Conservation (phyloP, 345 rosid species). For the Lagerstroemia speciosa region DNA sequence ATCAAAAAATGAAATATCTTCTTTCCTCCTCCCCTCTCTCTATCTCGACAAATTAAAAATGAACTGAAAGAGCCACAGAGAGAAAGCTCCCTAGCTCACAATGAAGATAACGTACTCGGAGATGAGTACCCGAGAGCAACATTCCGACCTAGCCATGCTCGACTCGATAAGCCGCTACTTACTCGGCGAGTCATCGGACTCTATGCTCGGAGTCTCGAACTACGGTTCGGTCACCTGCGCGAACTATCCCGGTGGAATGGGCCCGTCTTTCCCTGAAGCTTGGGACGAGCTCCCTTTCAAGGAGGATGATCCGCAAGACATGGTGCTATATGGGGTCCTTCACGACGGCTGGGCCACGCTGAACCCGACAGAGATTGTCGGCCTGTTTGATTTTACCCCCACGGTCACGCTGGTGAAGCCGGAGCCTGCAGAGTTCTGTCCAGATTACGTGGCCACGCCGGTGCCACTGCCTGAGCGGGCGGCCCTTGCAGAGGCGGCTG, state of each 20-base stretch:
- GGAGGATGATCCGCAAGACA: slow-evolving; percentile 77
- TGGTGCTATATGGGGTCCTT: slow-evolving; percentile 64
- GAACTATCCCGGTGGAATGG: neutral
- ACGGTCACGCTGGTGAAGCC: slow-evolving; percentile 18
- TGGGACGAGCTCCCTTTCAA: slow-evolving; percentile 87
- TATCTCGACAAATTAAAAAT: no score
- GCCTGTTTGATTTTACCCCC: slow-evolving; percentile 4
- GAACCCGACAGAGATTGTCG: neutral
- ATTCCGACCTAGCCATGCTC: slow-evolving; percentile 7
- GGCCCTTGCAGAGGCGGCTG: slow-evolving; percentile 18
- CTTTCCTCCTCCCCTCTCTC: no score
- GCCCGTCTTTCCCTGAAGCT: slow-evolving; percentile 52
- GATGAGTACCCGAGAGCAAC: neutral
- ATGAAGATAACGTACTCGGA: neutral
- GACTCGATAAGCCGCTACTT: slow-evolving; percentile 9
- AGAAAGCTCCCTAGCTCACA: neutral
- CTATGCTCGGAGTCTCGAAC: slow-evolving; percentile 9
- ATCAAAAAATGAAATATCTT: no score
- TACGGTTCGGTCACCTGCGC: neutral
- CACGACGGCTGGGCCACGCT: slow-evolving; percentile 69
- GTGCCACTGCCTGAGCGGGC: neutral
- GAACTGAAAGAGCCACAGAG: neutral
- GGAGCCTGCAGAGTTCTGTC: slow-evolving; percentile 21
- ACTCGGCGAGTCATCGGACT: slow-evolving; percentile 27
- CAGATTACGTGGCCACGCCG: neutral